phyloP scores from a whole-genome alignment of 2,329 filamentous ascomycete species.

The Chalara sp. region DNA sequence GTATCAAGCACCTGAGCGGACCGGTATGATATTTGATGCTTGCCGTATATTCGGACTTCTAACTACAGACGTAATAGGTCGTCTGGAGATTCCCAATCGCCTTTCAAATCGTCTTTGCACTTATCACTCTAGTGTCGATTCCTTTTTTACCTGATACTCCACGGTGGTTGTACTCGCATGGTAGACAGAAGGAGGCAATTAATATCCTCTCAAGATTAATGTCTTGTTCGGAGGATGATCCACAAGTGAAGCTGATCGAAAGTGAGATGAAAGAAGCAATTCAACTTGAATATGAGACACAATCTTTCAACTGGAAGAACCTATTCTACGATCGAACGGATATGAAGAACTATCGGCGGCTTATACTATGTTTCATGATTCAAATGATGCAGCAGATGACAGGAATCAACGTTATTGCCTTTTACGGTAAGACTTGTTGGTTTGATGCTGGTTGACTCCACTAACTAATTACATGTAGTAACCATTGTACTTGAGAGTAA shows the following conservation, averaged over 20 bases:
- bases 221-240: background rate
- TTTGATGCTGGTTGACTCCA: no score
- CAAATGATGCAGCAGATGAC: conserved; percentile 3
- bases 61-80: no score
- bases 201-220: conserved; percentile 1
- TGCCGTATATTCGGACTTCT: no score
- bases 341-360: conserved; percentile 1
- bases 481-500: background rate
- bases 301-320: background rate
- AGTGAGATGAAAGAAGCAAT: conserved; percentile 2
- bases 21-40: background rate
- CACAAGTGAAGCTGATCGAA: background rate
- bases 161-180: background rate
- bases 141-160: background rate
- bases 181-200: background rate
- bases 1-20: background rate
- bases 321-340: conserved; percentile 1
- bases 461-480: no score
- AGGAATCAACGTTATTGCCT: conserved; percentile 2
- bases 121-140: background rate
- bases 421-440: background rate
- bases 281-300: conserved; percentile 1
- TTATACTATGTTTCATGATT: conserved; percentile 1
- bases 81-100: background rate
- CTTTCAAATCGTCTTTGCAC: background rate